Conservation (phyloP, 2,329 filamentous ascomycete genomes). For the Fusarium cyanostomum region DNA sequence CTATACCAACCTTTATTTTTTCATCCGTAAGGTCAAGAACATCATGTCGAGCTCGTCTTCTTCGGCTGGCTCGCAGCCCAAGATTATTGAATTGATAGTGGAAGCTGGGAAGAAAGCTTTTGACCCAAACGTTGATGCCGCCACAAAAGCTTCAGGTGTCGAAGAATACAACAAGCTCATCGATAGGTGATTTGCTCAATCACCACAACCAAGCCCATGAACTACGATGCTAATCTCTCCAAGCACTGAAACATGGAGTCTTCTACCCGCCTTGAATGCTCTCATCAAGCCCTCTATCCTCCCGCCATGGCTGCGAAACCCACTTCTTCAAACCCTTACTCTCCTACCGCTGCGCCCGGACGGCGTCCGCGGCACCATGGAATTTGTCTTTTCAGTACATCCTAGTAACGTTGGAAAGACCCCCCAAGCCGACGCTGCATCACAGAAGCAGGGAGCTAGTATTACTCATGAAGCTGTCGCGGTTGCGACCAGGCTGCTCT, state of each 20-base stretch:
- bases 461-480: slow-evolving; percentile 75
- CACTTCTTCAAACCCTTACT: slow-evolving; percentile 67
- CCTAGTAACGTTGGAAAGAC: slow-evolving; percentile 58
- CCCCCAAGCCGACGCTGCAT: slow-evolving; percentile 50
- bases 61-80: slow-evolving; percentile 36
- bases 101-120: slow-evolving; percentile 60
- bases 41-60: slow-evolving; percentile 44
- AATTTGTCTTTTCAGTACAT: slow-evolving; percentile 77
- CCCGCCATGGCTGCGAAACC: slow-evolving; percentile 67
- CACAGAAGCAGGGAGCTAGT: slow-evolving; percentile 66
- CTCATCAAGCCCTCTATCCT: slow-evolving; percentile 69
- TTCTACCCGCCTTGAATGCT: slow-evolving; percentile 70
- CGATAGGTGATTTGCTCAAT: slow-evolving; percentile 53
- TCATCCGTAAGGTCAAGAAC: slow-evolving; percentile 1
- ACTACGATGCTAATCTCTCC: slow-evolving; percentile 11
- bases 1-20: slow-evolving; percentile 28
- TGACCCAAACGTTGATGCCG: slow-evolving; percentile 52
- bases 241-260: slow-evolving; percentile 56
- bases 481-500: slow-evolving; percentile 69
- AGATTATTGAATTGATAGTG: slow-evolving; percentile 48
- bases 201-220: background rate
- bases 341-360: slow-evolving; percentile 67
- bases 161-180: slow-evolving; percentile 59
- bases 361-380: slow-evolving; percentile 73
- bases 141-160: slow-evolving; percentile 48